Evolutionary conservation across 2,329 filamentous ascomycete species (phyloP), one percentile per base, ranked within the genome.

Genomic region (Hypomyces rosellus): DNA sequence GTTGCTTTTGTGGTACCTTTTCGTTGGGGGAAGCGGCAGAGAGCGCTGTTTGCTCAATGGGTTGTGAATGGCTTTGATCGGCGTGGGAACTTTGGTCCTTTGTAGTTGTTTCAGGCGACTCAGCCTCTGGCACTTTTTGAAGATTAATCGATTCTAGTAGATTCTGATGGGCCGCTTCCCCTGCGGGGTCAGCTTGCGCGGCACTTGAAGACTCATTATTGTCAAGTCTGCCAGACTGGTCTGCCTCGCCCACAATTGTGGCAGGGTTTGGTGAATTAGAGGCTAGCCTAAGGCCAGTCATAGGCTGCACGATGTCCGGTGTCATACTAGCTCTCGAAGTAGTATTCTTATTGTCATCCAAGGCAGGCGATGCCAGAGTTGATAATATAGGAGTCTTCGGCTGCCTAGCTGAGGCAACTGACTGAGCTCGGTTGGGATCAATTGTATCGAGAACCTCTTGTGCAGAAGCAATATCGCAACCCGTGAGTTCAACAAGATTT

Each of bases 401-500:
- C 36, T 53, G 34, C 7, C 50, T 22, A 15, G 49, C 39, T 25
- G 46, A 40, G 1, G 25, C 15, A 22, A n/a, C 20, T 12, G 22
- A 14, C 20, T n/a, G 36, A 9, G 41, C 2, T 8, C 55, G 39
- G 48, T 55, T 48, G 14, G 61, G 54, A 43, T 55, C 55, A 22
- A 65, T 55, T 6, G 44, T 57, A 38, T 63, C 62, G 4, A 84
- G 69, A n/a, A 90, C 71, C 33, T 84, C 77, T 18, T 74, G 70
- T 20, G 80, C 80, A 2, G 76, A 76, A 25, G 84, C 73, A 3
- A 85, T 73, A 42, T 82, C 80, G 43, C 87, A 89, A 30, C 87
- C 89, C 53, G 91, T 86, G 46, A 88, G 79, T 39, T 89, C 81
- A 2, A 81, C 75, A 64, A 96, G 84, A 49, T 82, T 81, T 47